Conservation (phyloP, 2,329 filamentous ascomycete species). For the Leptodontidium sp. region DNA sequence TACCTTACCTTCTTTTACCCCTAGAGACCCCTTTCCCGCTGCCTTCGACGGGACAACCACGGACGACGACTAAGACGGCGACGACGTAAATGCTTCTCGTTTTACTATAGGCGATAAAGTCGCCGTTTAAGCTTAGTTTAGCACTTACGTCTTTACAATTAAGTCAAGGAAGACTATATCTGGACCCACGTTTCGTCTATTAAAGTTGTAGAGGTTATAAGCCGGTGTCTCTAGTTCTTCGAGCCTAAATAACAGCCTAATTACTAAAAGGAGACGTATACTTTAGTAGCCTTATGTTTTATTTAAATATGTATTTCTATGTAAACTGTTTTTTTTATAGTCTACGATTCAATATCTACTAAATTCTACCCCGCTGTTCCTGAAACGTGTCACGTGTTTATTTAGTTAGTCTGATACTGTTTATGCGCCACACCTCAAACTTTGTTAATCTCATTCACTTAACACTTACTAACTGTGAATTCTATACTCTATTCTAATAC, state of each 20-base stretch:
- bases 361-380: not conserved
- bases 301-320: not conserved
- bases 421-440: not conserved
- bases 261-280: slow-evolving; percentile 13
- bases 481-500: not conserved
- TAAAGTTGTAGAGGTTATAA: too few relatives aligned
- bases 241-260: not conserved
- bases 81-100: too few relatives aligned
- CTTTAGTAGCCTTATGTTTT: not conserved
- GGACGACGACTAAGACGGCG: too few relatives aligned
- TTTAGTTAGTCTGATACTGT: not conserved
- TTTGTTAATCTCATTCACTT: not conserved
- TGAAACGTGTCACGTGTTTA: not conserved
- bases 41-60: too few relatives aligned
- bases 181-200: too few relatives aligned
- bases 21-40: too few relatives aligned
- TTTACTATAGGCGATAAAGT: too few relatives aligned
- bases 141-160: too few relatives aligned
- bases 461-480: not conserved
- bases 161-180: too few relatives aligned
- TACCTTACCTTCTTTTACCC: too few relatives aligned
- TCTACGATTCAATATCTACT: not conserved
- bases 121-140: too few relatives aligned
- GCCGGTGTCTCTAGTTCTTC: too few relatives aligned
- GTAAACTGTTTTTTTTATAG: not conserved